phyloP scores from a whole-genome alignment of 345 rosid genomes.

The Moringa oleifera region DNA sequence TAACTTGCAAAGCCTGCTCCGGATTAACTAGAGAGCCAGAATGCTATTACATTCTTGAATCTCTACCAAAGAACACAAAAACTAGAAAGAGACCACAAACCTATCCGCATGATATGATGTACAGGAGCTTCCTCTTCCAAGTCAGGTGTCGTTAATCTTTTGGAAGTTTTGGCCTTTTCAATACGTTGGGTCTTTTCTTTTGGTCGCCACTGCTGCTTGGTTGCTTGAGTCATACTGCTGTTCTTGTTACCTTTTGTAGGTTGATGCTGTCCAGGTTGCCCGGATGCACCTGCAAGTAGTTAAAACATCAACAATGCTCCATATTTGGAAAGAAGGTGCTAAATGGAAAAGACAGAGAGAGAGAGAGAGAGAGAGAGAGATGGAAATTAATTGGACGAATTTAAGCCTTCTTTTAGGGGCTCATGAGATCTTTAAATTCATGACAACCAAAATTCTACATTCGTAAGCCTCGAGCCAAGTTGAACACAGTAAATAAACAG shows the following conservation, averaged over 20 bases:
- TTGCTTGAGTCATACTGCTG: background rate
- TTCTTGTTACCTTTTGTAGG: background rate
- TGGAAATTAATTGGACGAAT: too few species aligned
- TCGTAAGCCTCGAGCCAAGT: too few species aligned
- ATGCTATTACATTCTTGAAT: too few species aligned
- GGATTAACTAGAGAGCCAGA: too few species aligned
- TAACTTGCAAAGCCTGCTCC: too few species aligned
- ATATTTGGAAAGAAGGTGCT: background rate
- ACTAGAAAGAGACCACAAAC: background rate
- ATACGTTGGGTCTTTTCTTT: slow-evolving; percentile 6
- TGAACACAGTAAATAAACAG: too few species aligned
- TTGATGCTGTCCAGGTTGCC: background rate
- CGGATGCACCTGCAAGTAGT: background rate
- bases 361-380: too few species aligned
- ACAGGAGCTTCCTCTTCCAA: background rate
- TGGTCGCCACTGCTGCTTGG: background rate
- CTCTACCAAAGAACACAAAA: background rate
- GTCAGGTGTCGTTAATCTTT: background rate
- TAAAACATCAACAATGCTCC: background rate
- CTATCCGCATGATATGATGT: slow-evolving; percentile 2
- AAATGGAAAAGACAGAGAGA: too few species aligned
- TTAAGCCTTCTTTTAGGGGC: too few species aligned
- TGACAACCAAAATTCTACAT: too few species aligned
- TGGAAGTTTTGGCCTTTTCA: background rate
- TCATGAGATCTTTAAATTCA: too few species aligned